Evolutionary conservation across 2,329 filamentous ascomycete genomes (phyloP), one percentile per base, ranked within the genome.

Genomic region (Sphaerulina populicola): DNA sequence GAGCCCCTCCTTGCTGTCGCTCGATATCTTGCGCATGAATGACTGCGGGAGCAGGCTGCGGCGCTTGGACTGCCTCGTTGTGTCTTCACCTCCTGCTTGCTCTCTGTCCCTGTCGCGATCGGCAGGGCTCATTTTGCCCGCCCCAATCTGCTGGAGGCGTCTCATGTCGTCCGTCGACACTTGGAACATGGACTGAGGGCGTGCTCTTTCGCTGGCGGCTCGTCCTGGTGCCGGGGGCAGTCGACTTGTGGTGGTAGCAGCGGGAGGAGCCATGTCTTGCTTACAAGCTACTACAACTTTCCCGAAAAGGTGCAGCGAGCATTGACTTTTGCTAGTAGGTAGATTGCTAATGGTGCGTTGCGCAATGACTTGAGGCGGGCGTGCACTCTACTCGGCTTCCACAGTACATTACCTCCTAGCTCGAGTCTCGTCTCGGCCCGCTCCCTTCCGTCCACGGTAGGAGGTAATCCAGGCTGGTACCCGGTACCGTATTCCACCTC

Each of bases 151-250:
- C 44, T 58, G 58, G 40, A 56, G 51, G 37, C 44, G 49, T 41
- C 56, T 56, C 53, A 54, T 46, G n/a, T 58, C 51, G 41, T 58
- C 54, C 36, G 54, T 52, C 8, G 55, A 52, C 33, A 63, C 60
- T 40, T 66, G 62, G 48, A 64, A 63, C 63, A 65, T 64, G 40
- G 62, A 64, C 35, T 60, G 53, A 18, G 64, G 63, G 35, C 64
- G 48, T 30, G 47, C 47, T 44, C 57, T 58, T 39, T 51, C 51
- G 18, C 51, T 39, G n/a, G 49, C 53, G 10, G 52, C 47, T 21
- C 52, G 49, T 15, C 61, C 59, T 29, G 57, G 55, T 18, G 53
- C 51, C 11, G 61, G 59, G 2, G 63, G 62, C 37, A 66, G 54
- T 27, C 58, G 56, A 48, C 61, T 64, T 9, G 31, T 35, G 18